Evolutionary conservation across 306 rosid genomes (phyloP), one percentile per base, ranked within the genome.

Genomic region (Fagus sylvatica): DNA sequence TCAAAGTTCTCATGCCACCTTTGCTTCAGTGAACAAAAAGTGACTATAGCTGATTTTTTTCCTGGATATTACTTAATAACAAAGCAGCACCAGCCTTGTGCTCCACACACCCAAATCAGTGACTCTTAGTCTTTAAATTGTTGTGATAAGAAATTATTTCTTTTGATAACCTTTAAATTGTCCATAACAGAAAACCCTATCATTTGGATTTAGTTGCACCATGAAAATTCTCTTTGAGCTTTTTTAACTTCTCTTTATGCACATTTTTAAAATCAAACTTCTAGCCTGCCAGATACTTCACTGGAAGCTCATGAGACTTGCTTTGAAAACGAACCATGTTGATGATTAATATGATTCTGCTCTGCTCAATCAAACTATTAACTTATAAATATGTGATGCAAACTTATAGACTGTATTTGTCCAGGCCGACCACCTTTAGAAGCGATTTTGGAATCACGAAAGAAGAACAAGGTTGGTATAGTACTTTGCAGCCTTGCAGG

Each of bases 371-470:
- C 17, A 16, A 60, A 43, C 10, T 34, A 41, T 51, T 16, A 39
- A 33, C n/a, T 56, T 40, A 39, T 12, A 39, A 22, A n/a, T 37
- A 48, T 56, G 10, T 74, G 19, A 36, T 41, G 6, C 66, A 53
- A 48, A 37, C 15, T 65, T 65, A 65, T 65, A n/a, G n/a, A n/a
- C 16, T 54, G 49, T 71, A 74, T 56, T 78, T 81, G 53, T 79
- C 75, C 83, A 95, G 99, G 99, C 53, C 88, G 98, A 49, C 98
- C 93, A 1, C 88, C 99, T 30, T 78, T 95, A 1, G 93, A 89
- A 77, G 91, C 93, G 76, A 85, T 95, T 83, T 66, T 95, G 81
- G 87, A 85, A 65, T 81, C 83, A 43, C 89, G 93, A 65, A 84
- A 71, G 83, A 88, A 84, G 81, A 95, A 48, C 76, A 79, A 95